Base-by-base conservation (phyloP, 345 rosid genomes). In the Trapa bicornis region DNA sequence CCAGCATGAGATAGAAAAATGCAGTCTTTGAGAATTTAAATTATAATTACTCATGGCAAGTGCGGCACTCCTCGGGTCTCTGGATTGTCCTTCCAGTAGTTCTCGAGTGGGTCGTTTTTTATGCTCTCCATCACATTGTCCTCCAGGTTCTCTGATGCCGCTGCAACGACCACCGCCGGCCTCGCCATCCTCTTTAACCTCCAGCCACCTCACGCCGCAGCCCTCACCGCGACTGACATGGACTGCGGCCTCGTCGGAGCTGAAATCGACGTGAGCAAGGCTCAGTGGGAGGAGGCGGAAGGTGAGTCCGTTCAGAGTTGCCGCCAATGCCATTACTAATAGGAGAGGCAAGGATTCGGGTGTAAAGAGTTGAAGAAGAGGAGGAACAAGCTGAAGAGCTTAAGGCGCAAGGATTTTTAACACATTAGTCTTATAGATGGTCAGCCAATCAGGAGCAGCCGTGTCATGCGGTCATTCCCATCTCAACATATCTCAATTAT, bases 41-140 rank as follows among this genome's bases (percentile, higher is more conserved):
- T 22, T 22, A 41, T 41, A 41, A 54, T 64, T 73, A 67, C 14
- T 68, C 68, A 41, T 94, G 96, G 47, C 91, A 91, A 58, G 97
- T 94, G 73, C 99, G 97, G 76, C 97, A 94, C 86, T 94, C 96
- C 29, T 79, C 87, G 47, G 47, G 91, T 81, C 87, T 91, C 97
- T 32, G 97, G 99, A 69, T 94, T 87, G 72, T 94, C 99, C 86
- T 73, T 77, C 80, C 97, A 94, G 73, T 79, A 91, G 33, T 71
- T 74, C 83, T 94, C 99, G 82, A 94, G 69, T 29, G 97, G 96
- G 68, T 94, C 97, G 7, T 73, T 70, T 76, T 86, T 87, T 50
- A 94, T 87, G 85, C 99, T 94, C 83, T 87, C 78, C 71, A 64
- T 87, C 80, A 94, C 96, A 81, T 86, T 88, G 15, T 77, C 91